A percentile compares a stretch with the other conserved stretches of the same genome.
These are phyloP conservation scores for Helichrysum umbraculigerum DNA, from an alignment of 129 eudicot genomes.

Conservation along the genomic window DNA sequence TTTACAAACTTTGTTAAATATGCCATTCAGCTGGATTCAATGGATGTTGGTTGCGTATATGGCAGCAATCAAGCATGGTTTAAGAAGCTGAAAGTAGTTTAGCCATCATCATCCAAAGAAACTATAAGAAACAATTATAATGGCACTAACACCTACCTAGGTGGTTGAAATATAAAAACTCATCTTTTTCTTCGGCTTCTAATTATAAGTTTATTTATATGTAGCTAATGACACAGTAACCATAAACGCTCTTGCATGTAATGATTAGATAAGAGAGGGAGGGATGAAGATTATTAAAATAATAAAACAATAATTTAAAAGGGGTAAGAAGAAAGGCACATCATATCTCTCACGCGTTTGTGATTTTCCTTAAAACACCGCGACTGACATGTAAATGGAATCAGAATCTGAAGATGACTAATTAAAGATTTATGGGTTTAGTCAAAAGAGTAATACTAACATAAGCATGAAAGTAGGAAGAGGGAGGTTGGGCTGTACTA, in stretches of 20 bases:
- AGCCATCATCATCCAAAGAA: constrained; percentile 14
- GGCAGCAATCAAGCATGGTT: constrained; percentile 25
- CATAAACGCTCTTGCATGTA: constrained; percentile 33
- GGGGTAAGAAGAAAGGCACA: background rate
- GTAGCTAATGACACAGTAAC: constrained; percentile 24
- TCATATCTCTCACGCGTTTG: constrained; percentile 25
- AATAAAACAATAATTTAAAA: background rate
- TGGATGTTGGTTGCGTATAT: constrained; percentile 11
- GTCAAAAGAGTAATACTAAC: constrained; percentile 47
- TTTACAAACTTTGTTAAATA: background rate
- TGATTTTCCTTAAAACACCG: constrained; percentile 23
- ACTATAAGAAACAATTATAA: constrained; percentile 13
- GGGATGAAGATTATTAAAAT: constrained; percentile 1
- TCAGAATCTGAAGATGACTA: constrained; percentile 26
- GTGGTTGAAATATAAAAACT: background rate
- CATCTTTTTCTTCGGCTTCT: background rate
- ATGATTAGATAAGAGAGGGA: constrained; percentile 32
- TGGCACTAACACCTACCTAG: too few species aligned
- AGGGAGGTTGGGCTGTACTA: constrained; percentile 24
- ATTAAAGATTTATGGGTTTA: constrained; percentile 40
- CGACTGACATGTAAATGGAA: constrained; percentile 25
- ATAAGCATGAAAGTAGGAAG: constrained; percentile 35
- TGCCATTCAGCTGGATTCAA: constrained; percentile 26
- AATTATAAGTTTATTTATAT: constrained; percentile 3
- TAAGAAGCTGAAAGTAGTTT: constrained; percentile 22